Evolutionary conservation across 2,329 filamentous ascomycete genomes (phyloP).

Genomic region (Paecilomyces niveus): DNA sequence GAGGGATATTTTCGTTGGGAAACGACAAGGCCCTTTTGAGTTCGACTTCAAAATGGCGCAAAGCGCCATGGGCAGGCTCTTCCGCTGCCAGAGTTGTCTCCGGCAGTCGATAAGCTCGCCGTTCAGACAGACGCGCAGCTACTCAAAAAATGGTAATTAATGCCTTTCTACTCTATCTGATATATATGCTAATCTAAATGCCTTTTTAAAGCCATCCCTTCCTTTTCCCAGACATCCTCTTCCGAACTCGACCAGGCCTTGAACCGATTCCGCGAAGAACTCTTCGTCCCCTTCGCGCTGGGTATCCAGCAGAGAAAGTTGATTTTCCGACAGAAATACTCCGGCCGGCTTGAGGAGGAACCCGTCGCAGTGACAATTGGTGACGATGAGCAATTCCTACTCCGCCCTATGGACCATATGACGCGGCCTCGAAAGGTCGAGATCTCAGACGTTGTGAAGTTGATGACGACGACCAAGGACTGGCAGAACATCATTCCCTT

Average conservation of each 20-base stretch:
- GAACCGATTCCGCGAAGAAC: slow-evolving; percentile 33
- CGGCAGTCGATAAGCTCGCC: slow-evolving; percentile 21
- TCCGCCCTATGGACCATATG: slow-evolving; percentile 28
- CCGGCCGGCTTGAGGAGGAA: slow-evolving; percentile 28
- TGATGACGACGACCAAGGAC: slow-evolving; percentile 30
- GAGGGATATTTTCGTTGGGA: not conserved
- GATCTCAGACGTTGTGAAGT: slow-evolving; percentile 20
- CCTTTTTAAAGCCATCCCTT: slow-evolving; percentile 24
- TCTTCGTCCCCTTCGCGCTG: slow-evolving; percentile 38
- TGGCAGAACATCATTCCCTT: slow-evolving; percentile 37
- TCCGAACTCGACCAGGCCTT: slow-evolving; percentile 35
- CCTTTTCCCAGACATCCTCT: slow-evolving; percentile 32
- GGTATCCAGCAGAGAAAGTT: slow-evolving; percentile 28
- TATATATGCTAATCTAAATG: slow-evolving; percentile 5
- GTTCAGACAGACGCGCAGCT: slow-evolving; percentile 24
- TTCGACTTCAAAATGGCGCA: slow-evolving; percentile 29
- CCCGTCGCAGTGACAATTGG: slow-evolving; percentile 34
- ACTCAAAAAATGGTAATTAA: slow-evolving; percentile 23
- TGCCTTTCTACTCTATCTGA: not conserved
- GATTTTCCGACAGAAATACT: slow-evolving; percentile 32
- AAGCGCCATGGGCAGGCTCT: slow-evolving; percentile 28
- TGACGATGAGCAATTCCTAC: slow-evolving; percentile 30
- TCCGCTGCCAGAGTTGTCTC: slow-evolving; percentile 28
- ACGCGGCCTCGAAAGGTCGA: slow-evolving; percentile 27
- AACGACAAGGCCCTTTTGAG: not conserved